Percentiles rank a stretch among this genome's conserved stretches.
phyloP scores from a whole-genome alignment of 108 stramenopile species.

The Aurantiochytrium sp. region DNA sequence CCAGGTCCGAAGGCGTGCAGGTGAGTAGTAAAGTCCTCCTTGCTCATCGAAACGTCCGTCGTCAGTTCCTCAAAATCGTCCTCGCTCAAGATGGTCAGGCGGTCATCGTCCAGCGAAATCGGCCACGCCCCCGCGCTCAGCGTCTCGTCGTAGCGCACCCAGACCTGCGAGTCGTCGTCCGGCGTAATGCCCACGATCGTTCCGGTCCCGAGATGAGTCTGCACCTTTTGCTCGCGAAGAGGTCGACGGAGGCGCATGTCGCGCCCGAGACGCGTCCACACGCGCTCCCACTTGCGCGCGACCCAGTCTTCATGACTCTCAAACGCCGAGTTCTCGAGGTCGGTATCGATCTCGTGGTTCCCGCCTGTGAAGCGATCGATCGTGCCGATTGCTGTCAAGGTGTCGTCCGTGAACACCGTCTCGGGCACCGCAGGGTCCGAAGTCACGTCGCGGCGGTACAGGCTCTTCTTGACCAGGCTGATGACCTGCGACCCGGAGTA shows the following conservation, averaged over 20 bases:
- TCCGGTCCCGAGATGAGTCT: neutral
- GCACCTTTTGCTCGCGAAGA: neutral
- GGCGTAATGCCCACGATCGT: neutral
- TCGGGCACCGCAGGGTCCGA: neutral
- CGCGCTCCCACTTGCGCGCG: neutral
- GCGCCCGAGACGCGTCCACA: neutral
- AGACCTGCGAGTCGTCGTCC: neutral
- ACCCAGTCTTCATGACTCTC: neutral
- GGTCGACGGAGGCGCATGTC: neutral
- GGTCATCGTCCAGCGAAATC: neutral
- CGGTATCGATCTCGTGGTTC: neutral
- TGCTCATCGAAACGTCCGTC: neutral
- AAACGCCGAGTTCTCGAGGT: neutral
- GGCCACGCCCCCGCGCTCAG: neutral
- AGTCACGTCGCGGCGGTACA: neutral
- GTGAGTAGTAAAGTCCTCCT: neutral
- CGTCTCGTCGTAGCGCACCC: neutral
- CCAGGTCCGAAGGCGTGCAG: neutral
- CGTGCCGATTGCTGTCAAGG: slow-evolving; percentile 38
- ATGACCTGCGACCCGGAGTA: slow-evolving; percentile 48
- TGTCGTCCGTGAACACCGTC: slow-evolving; percentile 37
- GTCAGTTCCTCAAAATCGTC: neutral
- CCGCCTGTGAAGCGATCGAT: neutral
- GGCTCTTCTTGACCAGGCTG: slow-evolving; percentile 24
- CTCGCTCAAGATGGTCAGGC: neutral